Evolutionary conservation across 495 filamentous ascomycete genomes (phyloP), one percentile per base, ranked within the genome.

Genomic region (Cenococcum geophilum): DNA sequence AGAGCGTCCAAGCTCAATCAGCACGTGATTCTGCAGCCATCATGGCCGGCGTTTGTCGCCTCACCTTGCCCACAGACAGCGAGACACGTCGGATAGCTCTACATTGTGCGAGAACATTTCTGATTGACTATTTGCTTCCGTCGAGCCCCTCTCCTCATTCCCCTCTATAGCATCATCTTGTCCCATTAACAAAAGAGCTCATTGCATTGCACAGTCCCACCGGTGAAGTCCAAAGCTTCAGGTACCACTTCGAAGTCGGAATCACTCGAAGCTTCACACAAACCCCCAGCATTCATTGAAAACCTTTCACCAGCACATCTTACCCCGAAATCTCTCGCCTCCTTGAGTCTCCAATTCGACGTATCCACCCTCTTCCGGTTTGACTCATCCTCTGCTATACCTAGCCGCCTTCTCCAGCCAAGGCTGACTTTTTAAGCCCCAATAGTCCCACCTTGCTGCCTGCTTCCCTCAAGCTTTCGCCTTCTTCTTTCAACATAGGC

Each of bases 381-480:
- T 68, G 65, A 63, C 53, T 68, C 61, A 68, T 45, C 40, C 40
- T 18, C 4, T 45, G 4, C 14, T 45, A 14, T 45, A 45, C 11
- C 40, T 45, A 47, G 57, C 42, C 65, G 54, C 61, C 55, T 57
- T 52, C 54, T 25, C 14, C 49, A 57, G 59, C 60, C 57, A 36
- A 67, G 60, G 66, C 66, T 68, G 62, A 65, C 62, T 20, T 57
- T 63, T 43, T 55, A 48, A 11, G 54, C 34, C 49, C 47, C 21
- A 20, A 27, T n/a, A 45, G 11, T 35, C 61, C 40, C 53, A 59
- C 8, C 58, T 50, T 68, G 66, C 59, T 68, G 66, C 66, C 66
- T 68, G 60, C 61, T n/a, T 58, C 40, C 23, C 23, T 32, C 47
- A 25, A 9, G 27, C 50, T 56, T 27, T 55, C 59, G 18, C 64